Conservation (phyloP, 352 stramenopile genomes). For the Peronospora destructor region DNA sequence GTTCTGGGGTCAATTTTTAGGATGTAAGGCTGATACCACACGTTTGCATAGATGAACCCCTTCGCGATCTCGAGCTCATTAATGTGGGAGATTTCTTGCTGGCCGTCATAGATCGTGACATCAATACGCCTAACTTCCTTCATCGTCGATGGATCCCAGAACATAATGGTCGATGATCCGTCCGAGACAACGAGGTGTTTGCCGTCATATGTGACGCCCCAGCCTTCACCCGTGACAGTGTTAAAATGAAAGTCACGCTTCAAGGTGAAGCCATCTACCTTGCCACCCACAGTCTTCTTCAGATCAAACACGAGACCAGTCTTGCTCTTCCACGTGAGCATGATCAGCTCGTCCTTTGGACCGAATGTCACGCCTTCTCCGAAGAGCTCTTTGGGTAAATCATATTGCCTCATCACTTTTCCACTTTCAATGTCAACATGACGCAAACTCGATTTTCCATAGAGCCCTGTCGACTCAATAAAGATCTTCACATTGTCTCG, state of each 20-base stretch:
- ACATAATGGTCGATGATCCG: constrained; percentile 84
- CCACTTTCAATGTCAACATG: constrained; percentile 84
- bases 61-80: constrained; percentile 93
- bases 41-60: constrained; percentile 90
- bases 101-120: constrained; percentile 39
- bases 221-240: constrained; percentile 83
- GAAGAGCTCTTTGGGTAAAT: constrained; percentile 68
- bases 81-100: constrained; percentile 52
- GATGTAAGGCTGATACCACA: constrained; percentile 91
- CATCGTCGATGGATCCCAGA: constrained; percentile 87
- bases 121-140: constrained; percentile 62
- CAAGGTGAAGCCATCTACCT: constrained; percentile 15
- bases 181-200: constrained; percentile 77
- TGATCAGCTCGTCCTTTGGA: constrained; percentile 62
- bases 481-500: constrained; percentile 60
- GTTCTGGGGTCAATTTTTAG: constrained; percentile 88
- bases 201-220: constrained; percentile 87
- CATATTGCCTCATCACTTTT: constrained; percentile 57
- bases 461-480: constrained; percentile 90
- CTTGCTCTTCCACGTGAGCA: constrained; percentile 89
- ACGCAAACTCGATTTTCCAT: constrained; percentile 80
- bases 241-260: constrained; percentile 69
- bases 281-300: constrained; percentile 25
- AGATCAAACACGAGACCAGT: constrained; percentile 86
- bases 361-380: constrained; percentile 87